Percentiles rank a stretch among this genome's conserved stretches.
These are phyloP conservation scores for Teunomyces gatunensis DNA, from an alignment of 805 yeast species.

Conservation along the genomic window DNA sequence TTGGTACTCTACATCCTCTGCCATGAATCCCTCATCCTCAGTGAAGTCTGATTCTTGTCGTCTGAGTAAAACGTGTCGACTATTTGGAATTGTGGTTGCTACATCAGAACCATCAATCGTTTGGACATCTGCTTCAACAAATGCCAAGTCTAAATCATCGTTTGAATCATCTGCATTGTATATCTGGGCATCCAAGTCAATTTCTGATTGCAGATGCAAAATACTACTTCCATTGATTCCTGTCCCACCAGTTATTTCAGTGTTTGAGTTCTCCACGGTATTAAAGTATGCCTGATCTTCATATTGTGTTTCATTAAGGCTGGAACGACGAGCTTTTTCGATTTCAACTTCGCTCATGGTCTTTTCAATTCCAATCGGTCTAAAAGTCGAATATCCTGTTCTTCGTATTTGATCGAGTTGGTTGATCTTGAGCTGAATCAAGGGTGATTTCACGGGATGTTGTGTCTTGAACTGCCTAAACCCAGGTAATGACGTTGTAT, in stretches of 20 bases:
- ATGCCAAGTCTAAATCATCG: constrained; percentile 8
- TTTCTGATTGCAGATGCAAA: constrained; percentile 9
- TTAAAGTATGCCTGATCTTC: constrained; percentile 17
- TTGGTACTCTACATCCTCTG: constrained; percentile 46
- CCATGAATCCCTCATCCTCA: constrained; percentile 44
- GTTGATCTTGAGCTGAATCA: constrained; percentile 17
- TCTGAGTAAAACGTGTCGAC: constrained; percentile 1
- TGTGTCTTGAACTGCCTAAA: constrained; percentile 8
- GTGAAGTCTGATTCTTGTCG: neutral
- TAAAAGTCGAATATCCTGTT: constrained; percentile 32
- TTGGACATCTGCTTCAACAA: neutral
- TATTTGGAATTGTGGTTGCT: constrained; percentile 1
- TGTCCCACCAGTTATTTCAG: constrained; percentile 7
- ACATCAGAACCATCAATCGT: constrained; percentile 1
- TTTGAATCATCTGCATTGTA: constrained; percentile 39
- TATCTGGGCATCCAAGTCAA: constrained; percentile 48
- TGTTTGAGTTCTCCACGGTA: constrained; percentile 22
- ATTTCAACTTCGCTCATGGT: constrained; percentile 40
- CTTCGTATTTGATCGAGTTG: constrained; percentile 26
- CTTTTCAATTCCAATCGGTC: constrained; percentile 39
- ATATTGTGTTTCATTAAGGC: constrained; percentile 10
- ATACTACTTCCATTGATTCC: constrained; percentile 11
- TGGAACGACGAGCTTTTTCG: constrained; percentile 16
- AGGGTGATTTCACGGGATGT: constrained; percentile 14
- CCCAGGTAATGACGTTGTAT: constrained; percentile 9